Percentiles rank a stretch among this genome's conserved stretches.
These are phyloP conservation scores for Mortierella polycephala DNA, from an alignment of 371 early-diverging fungal species.

Conservation along the genomic window DNA sequence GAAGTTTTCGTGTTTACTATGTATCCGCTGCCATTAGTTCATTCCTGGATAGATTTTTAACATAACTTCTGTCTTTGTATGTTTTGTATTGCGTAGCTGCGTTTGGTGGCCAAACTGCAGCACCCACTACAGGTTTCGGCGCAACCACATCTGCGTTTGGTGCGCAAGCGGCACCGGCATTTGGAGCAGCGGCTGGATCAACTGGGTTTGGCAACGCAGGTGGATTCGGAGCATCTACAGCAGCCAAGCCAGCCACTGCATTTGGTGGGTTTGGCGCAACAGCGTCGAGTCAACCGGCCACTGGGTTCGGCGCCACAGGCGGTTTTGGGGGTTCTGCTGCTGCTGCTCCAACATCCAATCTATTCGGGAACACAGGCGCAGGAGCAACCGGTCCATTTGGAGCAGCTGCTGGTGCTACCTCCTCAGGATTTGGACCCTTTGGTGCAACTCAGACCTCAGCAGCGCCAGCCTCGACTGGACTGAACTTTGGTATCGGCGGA, in stretches of 20 bases:
- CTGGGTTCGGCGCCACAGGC: constrained; percentile 56
- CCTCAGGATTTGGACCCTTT: constrained; percentile 60
- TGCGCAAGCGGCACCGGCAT: constrained; percentile 44
- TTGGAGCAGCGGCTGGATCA: constrained; percentile 53
- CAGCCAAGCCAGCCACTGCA: constrained; percentile 57
- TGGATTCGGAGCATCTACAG: constrained; percentile 61
- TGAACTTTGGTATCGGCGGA: constrained; percentile 59
- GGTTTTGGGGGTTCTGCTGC: constrained; percentile 48
- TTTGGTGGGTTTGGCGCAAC: constrained; percentile 61
- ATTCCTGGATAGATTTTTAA: too few relatives aligned
- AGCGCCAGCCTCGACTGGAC: constrained; percentile 50
- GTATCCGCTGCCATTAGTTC: neutral
- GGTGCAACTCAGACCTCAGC: constrained; percentile 59
- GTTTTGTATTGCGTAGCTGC: constrained; percentile 30
- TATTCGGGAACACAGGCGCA: constrained; percentile 69
- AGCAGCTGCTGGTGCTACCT: constrained; percentile 22
- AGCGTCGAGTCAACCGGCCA: constrained; percentile 61
- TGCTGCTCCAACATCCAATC: constrained; percentile 29
- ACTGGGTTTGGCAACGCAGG: constrained; percentile 55
- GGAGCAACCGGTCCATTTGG: constrained; percentile 64
- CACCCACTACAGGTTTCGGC: constrained; percentile 35
- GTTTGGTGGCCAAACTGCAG: constrained; percentile 38
- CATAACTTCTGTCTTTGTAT: constrained; percentile 42
- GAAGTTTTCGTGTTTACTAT: neutral
- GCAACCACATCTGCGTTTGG: constrained; percentile 49